Percentiles rank a stretch among this genome's conserved stretches.
These are phyloP conservation scores for Lepidium africanum DNA, from an alignment of 345 rosid genomes.

Conservation along the genomic window DNA sequence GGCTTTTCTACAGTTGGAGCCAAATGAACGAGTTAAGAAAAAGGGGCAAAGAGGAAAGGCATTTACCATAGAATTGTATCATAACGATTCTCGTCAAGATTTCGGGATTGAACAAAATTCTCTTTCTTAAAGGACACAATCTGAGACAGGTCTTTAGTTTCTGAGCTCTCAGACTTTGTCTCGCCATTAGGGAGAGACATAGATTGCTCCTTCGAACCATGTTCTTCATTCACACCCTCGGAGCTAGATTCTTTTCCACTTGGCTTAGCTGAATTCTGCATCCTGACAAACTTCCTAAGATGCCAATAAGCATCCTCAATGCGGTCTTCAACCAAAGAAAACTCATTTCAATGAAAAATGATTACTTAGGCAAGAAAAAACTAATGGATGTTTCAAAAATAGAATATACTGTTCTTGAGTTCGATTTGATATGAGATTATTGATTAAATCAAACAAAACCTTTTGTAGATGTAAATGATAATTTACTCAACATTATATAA, in stretches of 20 bases:
- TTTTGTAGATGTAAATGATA: not conserved
- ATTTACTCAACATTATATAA: not conserved
- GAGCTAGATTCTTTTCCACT: constrained; percentile 21
- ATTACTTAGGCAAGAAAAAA: not conserved
- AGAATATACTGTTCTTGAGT: not conserved
- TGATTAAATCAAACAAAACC: not conserved
- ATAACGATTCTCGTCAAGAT: constrained; percentile 35
- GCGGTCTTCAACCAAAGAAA: constrained; percentile 39
- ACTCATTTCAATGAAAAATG: not conserved
- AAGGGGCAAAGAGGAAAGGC: not conserved
- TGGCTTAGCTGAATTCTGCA: constrained; percentile 26
- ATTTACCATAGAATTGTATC: constrained; percentile 83
- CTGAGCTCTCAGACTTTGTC: constrained; percentile 7
- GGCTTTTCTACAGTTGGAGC: not conserved
- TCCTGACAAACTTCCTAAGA: constrained; percentile 49
- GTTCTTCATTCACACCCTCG: constrained; percentile 18
- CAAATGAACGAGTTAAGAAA: not conserved
- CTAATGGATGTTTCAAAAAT: not conserved
- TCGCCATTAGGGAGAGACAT: constrained; percentile 20
- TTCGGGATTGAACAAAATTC: constrained; percentile 54
- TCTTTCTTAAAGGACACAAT: constrained; percentile 67
- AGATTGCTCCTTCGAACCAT: constrained; percentile 21
- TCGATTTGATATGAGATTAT: not conserved
- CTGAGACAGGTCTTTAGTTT: constrained; percentile 39
- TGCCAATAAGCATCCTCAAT: constrained; percentile 73